phyloP scores from a whole-genome alignment of 78 protist species.

The Creolimax fragrantissima region DNA sequence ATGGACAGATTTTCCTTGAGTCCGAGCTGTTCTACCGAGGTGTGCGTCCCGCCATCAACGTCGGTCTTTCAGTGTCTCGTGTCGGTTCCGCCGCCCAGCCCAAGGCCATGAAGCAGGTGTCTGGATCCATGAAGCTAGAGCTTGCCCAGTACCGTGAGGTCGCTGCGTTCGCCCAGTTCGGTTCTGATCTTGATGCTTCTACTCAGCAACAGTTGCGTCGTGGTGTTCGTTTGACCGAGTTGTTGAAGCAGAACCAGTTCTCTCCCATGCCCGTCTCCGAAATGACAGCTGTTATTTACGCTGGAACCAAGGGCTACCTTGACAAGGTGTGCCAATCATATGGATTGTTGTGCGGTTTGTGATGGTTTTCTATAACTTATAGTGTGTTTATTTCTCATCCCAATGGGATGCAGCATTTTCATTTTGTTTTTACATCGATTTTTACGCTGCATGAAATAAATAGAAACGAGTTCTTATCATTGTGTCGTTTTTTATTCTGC shows the following conservation, averaged over 20 bases:
- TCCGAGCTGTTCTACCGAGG: conserved; percentile 66
- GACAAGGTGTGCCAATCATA: conserved; percentile 45
- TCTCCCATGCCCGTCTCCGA: conserved; percentile 40
- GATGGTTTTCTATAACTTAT: no score
- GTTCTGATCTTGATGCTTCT: conserved; percentile 60
- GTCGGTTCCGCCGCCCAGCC: conserved; percentile 75
- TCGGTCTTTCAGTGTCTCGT: conserved; percentile 74
- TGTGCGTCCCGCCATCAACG: conserved; percentile 69
- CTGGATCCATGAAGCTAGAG: conserved; percentile 57
- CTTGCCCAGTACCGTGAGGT: conserved; percentile 74
- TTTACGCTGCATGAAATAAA: no score
- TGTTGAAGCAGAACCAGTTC: conserved; percentile 51
- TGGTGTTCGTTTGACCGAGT: conserved; percentile 52
- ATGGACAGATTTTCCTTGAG: conserved; percentile 75
- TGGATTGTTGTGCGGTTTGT: no score
- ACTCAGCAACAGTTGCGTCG: conserved; percentile 52
- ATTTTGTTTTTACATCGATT: no score
- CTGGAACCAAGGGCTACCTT: conserved; percentile 55
- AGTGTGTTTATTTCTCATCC: no score
- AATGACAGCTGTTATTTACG: conserved; percentile 37
- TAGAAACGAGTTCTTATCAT: no score
- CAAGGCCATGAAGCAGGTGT: conserved; percentile 65
- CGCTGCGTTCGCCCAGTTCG: conserved; percentile 76
- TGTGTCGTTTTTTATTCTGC: no score
- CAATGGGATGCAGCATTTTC: no score